Percentiles rank a stretch among this genome's conserved stretches.
Evolutionary conservation across 306 rosid species (phyloP).

Genomic region (Argentina anserina): DNA sequence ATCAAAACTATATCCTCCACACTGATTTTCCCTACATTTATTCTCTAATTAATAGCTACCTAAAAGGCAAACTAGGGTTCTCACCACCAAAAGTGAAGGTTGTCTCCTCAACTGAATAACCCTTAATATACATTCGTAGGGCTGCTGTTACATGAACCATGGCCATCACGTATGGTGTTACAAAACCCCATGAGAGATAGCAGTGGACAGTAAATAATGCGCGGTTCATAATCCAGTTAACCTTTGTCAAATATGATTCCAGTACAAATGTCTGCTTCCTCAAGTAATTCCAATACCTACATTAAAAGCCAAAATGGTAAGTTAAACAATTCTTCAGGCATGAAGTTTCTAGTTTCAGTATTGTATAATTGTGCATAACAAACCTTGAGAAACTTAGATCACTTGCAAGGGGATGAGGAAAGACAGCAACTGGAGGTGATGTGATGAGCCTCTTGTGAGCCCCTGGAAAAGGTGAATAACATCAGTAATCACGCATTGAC

Average conservation of each 20-base stretch:
- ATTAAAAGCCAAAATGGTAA: slow-evolving; percentile 19
- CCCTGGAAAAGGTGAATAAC: slow-evolving; percentile 41
- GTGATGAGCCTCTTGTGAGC: slow-evolving; percentile 85
- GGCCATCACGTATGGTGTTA: slow-evolving; percentile 71
- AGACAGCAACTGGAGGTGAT: slow-evolving; percentile 95
- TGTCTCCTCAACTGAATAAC: slow-evolving; percentile 56
- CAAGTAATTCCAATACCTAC: slow-evolving; percentile 98
- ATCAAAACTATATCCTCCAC: slow-evolving; percentile 15
- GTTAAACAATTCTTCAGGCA: slow-evolving; percentile 15
- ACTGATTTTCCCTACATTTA: slow-evolving; percentile 9
- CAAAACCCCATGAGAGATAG: slow-evolving; percentile 96
- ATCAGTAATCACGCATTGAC: slow-evolving; percentile 16
- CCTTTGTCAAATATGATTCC: slow-evolving; percentile 79
- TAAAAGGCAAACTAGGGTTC: slow-evolving; percentile 44
- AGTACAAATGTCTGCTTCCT: slow-evolving; percentile 97
- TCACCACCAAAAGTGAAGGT: slow-evolving; percentile 59
- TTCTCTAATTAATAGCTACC: slow-evolving; percentile 35
- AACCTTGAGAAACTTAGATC: slow-evolving; percentile 94
- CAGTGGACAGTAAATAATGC: slow-evolving; percentile 75
- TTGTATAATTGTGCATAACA: slow-evolving; percentile 27
- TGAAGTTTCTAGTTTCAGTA: slow-evolving; percentile 8
- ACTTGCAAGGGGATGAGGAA: slow-evolving; percentile 97
- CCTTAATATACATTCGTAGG: slow-evolving; percentile 47
- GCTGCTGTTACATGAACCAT: slow-evolving; percentile 68
- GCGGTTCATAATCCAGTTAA: slow-evolving; percentile 91